Conservation (phyloP, 441 rosid genomes). For the Macaranga tanarius region DNA sequence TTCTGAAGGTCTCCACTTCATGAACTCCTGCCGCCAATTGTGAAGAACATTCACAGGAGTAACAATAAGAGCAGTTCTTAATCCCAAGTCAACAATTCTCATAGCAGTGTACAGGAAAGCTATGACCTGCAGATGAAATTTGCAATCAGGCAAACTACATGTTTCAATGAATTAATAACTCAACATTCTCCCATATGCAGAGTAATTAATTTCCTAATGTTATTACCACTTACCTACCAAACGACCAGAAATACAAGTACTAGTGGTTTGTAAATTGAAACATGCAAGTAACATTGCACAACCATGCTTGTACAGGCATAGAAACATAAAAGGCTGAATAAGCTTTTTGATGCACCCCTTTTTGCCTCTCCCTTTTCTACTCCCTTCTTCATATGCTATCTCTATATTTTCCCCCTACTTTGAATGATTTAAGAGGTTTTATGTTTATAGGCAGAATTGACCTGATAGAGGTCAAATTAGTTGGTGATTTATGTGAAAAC, state of each 20-base stretch:
- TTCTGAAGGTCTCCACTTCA: constrained; percentile 96
- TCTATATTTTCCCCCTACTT: background rate
- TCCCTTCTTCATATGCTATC: background rate
- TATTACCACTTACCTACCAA: background rate
- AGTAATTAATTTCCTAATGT: background rate
- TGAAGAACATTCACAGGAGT: constrained; percentile 99
- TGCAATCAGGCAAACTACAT: constrained; percentile 29
- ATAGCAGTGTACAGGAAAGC: constrained; percentile 96
- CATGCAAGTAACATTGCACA: background rate
- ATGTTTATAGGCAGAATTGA: background rate
- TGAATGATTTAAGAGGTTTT: background rate
- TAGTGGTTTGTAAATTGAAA: background rate
- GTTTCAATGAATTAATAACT: constrained; percentile 13
- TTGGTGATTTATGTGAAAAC: background rate
- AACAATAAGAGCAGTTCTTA: constrained; percentile 89
- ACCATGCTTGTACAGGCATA: background rate
- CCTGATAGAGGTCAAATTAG: background rate
- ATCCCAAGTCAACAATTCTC: constrained; percentile 90
- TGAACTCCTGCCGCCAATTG: constrained; percentile 95
- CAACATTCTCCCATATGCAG: background rate
- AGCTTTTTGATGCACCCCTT: background rate
- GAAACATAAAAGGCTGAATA: background rate
- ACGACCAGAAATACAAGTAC: constrained; percentile 7
- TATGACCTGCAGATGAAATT: constrained; percentile 68
- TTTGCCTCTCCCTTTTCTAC: background rate